Base-by-base conservation (phyloP, 2,329 filamentous ascomycete genomes). In the Trichoderma atroviride region DNA sequence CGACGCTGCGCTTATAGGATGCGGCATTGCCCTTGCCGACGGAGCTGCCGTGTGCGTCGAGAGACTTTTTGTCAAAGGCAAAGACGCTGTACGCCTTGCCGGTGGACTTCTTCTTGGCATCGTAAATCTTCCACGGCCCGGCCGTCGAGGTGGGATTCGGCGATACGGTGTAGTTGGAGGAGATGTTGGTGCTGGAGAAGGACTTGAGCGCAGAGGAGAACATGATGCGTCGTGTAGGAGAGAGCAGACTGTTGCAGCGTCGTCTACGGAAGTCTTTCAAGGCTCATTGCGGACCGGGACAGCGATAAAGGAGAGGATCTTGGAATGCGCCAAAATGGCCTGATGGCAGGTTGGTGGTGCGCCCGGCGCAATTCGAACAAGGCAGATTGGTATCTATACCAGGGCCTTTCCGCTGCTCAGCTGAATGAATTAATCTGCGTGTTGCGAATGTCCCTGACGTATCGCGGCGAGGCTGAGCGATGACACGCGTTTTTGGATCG, bases 41-140 rank as follows among this genome's bases (percentile, higher is more conserved):
- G 0, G 79, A 78, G 73, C 70, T 78, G 62, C 77, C 77, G 69
- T 82, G 79, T 11, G 88, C 83, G 69, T 97, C 94, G 67, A 99
- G 83, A 0, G 89, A 88, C 81, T 96, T 97, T 78, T 89, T 91
- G 73, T 99, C 96, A 79, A 98, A 97, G 73, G 98, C 90, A 76
- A 98, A 99, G 74, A 98, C 90, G 19, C 94, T 97, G 68, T 91
- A 96, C 9, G 90, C 81, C 79, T 96, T 97, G 73, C 92, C 93
- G 0, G 94, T 97, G 35, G 92, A 93, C 82, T 97, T 98, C 83
- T 96, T 96, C 84, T 97, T 98, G 70, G 92, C 94, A 82, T 97
- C 94, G 85, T 95, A 95, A 76, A 99, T 96, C 83, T 94, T 97
- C 96, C 96, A 99, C 70, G 94, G 93, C 22, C 96, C 96, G 19